Conservation (phyloP, 306 rosid species). For the Mimosa bimucronata region DNA sequence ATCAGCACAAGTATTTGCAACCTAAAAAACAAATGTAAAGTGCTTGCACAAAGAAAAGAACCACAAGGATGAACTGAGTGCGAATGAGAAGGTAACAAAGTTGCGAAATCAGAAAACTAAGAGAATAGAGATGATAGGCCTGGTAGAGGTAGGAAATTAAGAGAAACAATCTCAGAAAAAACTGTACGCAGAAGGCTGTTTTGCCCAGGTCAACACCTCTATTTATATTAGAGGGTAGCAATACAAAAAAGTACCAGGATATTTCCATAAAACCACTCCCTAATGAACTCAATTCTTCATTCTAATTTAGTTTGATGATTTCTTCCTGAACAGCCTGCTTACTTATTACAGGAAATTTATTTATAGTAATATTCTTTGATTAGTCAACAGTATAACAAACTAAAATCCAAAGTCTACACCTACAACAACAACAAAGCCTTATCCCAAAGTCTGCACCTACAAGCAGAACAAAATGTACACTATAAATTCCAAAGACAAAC, state of each 20-base stretch:
- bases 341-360: background rate
- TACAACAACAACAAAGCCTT: too few species aligned
- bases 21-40: background rate
- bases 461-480: background rate
- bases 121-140: background rate
- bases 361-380: background rate
- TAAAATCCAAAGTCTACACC: slow-evolving; percentile 2
- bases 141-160: too few species aligned
- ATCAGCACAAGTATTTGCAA: background rate
- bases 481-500: slow-evolving; percentile 7
- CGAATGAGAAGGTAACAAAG: slow-evolving; percentile 6
- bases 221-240: background rate
- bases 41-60: background rate
- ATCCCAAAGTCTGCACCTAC: too few species aligned
- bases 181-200: background rate
- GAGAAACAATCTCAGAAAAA: background rate
- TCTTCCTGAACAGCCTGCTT: background rate
- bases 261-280: background rate
- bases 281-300: background rate
- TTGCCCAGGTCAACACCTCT: background rate
- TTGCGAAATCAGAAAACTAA: background rate
- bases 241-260: too few species aligned
- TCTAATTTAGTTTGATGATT: background rate
- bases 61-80: background rate
- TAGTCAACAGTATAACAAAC: slow-evolving; percentile 11